phyloP scores from a whole-genome alignment of 2,329 filamentous ascomycete genomes.

The Phialocephala subalpina region DNA sequence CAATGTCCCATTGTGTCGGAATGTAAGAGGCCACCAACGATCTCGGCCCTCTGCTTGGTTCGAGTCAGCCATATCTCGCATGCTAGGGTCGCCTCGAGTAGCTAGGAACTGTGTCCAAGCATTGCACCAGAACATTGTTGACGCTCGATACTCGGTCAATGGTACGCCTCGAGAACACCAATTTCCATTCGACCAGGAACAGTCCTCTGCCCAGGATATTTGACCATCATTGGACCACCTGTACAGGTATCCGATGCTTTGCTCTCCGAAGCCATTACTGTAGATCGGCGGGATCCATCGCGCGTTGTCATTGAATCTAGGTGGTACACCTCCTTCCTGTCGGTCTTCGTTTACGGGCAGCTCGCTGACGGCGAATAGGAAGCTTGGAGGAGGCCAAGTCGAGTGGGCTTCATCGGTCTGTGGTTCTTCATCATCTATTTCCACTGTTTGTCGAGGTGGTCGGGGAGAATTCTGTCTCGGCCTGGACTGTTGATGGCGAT shows the following conservation, averaged over 20 bases:
- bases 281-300: constrained; percentile 36
- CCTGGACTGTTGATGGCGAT: no score
- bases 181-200: constrained; percentile 1
- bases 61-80: constrained; percentile 6
- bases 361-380: constrained; percentile 50
- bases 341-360: constrained; percentile 46
- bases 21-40: constrained; percentile 29
- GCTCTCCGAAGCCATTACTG: constrained; percentile 29
- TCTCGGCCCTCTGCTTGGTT: constrained; percentile 4
- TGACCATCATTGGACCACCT: constrained; percentile 30
- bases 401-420: no score
- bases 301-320: constrained; percentile 23
- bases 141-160: constrained; percentile 18
- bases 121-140: constrained; percentile 34
- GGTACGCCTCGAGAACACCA: background rate
- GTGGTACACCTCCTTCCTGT: constrained; percentile 22
- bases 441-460: no score
- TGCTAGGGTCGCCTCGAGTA: constrained; percentile 21
- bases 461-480: no score
- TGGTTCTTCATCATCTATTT: no score
- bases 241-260: constrained; percentile 32
- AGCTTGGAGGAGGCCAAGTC: constrained; percentile 34
- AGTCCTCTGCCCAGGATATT: constrained; percentile 3
- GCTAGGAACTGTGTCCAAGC: constrained; percentile 26
- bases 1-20: constrained; percentile 20